These are phyloP conservation scores for Fusarium sp. DNA, from an alignment of 2,329 filamentous ascomycete species.

Conservation along the genomic window DNA sequence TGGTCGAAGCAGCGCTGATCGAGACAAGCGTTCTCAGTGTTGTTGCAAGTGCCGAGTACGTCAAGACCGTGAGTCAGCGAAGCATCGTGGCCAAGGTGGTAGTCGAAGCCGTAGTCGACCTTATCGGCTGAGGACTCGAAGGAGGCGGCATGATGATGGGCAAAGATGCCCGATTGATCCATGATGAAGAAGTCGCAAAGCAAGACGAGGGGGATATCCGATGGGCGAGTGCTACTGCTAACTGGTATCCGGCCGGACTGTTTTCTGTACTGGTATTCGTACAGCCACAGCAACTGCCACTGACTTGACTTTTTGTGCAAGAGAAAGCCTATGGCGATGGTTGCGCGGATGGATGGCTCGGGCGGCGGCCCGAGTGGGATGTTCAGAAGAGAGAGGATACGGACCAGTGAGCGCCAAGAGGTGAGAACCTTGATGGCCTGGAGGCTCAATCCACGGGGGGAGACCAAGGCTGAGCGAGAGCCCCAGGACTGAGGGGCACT, in stretches of 20 bases:
- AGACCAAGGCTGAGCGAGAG: constrained; percentile 16
- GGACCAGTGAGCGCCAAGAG: constrained; percentile 29
- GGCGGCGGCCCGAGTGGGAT: constrained; percentile 29
- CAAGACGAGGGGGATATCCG: neutral
- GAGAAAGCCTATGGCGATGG: constrained; percentile 5
- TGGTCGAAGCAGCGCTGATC: constrained; percentile 44
- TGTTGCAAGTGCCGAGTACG: constrained; percentile 43
- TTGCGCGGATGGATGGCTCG: constrained; percentile 23
- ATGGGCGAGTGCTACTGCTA: neutral
- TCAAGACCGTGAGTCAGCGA: constrained; percentile 43
- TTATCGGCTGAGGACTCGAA: constrained; percentile 36
- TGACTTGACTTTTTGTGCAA: constrained; percentile 13
- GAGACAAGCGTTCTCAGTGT: constrained; percentile 49
- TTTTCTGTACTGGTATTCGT: neutral
- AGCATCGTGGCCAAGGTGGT: constrained; percentile 41
- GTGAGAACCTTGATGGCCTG: constrained; percentile 49
- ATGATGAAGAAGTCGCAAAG: constrained; percentile 11
- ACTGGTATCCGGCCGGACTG: neutral
- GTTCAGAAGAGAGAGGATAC: constrained; percentile 19
- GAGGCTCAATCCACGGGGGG: constrained; percentile 19
- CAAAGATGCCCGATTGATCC: constrained; percentile 39
- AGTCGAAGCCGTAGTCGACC: constrained; percentile 48
- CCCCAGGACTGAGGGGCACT: constrained; percentile 34
- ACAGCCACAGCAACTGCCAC: neutral
- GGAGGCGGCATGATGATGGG: constrained; percentile 31